Conservation (phyloP, 495 filamentous ascomycete genomes). For the Rostrohypoxylon terebratum region DNA sequence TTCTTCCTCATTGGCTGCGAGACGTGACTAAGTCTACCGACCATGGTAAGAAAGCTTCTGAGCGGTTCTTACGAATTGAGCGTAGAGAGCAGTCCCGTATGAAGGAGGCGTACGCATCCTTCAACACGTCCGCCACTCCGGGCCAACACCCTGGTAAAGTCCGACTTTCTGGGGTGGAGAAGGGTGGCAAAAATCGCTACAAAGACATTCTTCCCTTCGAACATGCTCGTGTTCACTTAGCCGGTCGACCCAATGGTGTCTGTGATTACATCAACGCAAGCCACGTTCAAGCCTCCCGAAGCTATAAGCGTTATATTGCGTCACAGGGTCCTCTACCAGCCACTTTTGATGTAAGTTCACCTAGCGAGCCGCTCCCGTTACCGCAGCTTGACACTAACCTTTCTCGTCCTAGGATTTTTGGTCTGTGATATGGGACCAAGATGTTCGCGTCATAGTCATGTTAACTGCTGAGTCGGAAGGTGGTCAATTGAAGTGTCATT, state of each 20-base stretch:
- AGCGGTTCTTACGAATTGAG: constrained; percentile 87
- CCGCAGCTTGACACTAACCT: constrained; percentile 52
- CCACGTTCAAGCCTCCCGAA: constrained; percentile 79
- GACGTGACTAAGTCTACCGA: constrained; percentile 73
- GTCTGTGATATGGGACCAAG: constrained; percentile 97
- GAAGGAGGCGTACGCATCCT: constrained; percentile 83
- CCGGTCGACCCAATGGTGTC: constrained; percentile 72
- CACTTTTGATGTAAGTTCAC: constrained; percentile 82
- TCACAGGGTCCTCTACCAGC: constrained; percentile 93
- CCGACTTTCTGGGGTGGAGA: constrained; percentile 89
- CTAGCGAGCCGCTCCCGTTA: neutral
- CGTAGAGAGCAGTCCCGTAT: constrained; percentile 87
- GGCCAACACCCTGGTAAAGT: constrained; percentile 42
- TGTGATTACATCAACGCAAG: constrained; percentile 99
- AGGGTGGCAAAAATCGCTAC: constrained; percentile 94
- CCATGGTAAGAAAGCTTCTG: constrained; percentile 81
- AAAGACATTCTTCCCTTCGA: constrained; percentile 99
- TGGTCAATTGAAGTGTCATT: constrained; percentile 93
- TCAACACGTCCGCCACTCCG: constrained; percentile 53
- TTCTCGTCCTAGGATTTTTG: constrained; percentile 86
- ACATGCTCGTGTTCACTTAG: constrained; percentile 85
- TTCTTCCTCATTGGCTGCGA: constrained; percentile 81
- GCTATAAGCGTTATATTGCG: constrained; percentile 92
- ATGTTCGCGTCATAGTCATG: constrained; percentile 93
- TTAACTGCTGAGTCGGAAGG: constrained; percentile 96